Evolutionary conservation across 345 rosid genomes (phyloP).

Genomic region (Leavenworthia alabamica): DNA sequence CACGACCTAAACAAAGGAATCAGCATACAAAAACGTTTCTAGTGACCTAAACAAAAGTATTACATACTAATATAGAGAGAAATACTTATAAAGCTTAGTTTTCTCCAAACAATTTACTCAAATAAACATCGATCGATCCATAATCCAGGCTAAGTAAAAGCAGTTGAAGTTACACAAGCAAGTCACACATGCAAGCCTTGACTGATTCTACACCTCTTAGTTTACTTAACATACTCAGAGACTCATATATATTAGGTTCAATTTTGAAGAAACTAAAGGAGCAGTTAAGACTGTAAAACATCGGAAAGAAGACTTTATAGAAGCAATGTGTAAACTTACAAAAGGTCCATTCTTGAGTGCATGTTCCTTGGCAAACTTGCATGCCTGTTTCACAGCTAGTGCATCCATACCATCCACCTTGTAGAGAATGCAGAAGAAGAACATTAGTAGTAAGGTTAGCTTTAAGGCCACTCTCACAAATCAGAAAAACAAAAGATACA

Average conservation of each 20-base stretch:
- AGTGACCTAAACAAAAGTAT: neutral
- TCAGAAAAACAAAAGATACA: neutral
- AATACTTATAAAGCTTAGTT: neutral
- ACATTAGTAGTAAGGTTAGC: conserved; percentile 4
- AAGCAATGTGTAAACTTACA: conserved; percentile 44
- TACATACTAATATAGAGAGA: neutral
- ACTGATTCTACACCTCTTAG: neutral
- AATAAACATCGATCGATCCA: neutral
- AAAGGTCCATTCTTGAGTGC: conserved; percentile 91
- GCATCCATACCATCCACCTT: conserved; percentile 99
- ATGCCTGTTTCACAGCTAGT: conserved; percentile 93
- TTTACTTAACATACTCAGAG: neutral
- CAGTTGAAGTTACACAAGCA: neutral
- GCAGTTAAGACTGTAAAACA: neutral
- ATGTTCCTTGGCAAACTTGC: conserved; percentile 90
- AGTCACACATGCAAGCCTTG: neutral
- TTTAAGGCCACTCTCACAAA: neutral
- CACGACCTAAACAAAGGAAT: neutral
- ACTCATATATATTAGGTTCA: neutral
- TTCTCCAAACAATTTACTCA: neutral
- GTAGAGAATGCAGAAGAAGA: neutral
- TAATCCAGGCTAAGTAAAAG: neutral
- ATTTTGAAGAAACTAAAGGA: neutral
- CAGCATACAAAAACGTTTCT: neutral
- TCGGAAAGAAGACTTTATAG: neutral